Base-by-base conservation (phyloP, 192 early-diverging fungal species). In the Dispira simplex region DNA sequence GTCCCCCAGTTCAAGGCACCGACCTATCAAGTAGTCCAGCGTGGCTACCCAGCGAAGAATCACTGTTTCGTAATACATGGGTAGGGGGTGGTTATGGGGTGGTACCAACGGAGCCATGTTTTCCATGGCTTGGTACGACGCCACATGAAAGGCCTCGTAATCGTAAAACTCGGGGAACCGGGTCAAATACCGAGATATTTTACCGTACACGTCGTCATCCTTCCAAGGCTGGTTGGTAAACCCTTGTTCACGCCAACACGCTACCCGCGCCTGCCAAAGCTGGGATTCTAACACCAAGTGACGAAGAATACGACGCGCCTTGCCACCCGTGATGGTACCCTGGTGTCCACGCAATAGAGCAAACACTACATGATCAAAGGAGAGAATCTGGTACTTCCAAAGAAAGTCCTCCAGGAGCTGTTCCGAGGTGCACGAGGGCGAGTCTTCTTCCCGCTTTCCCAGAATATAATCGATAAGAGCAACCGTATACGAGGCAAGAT, bases 151-250 rank as follows among this genome's bases (percentile, higher is more conserved):
- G 1, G 81, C 85, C 57, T 90, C 88, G 67, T 83, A 84, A 67
- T 85, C 81, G 67, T 83, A 84, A 67, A 77, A 87, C 67, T 90
- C 88, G 16, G 86, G 88, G 64, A 79, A 90, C 12, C 74, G 71
- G 20, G 77, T 65, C 44, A 86, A 65, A 62, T 86, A 90, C 27
- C 70, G 70, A 53, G 75, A 72, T 25, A 87, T 66, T 62, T 87
- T 87, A 46, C 76, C 72, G 69, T 83, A 79, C 32, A 82, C 79
- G n/a, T 74, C 71, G 66, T 81, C 77, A 68, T 90, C 88, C 18
- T 78, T 75, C 88, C 88, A 90, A 51, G 83, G 81, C 11, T 85
- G 72, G 53, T 77, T 77, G 54, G 71, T 77, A 64, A 90, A 85
- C 11, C 77, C 72, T 56, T 86, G 74, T 0, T 75, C 71, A 23